Evolutionary conservation across 306 rosid species (phyloP), one percentile per base, ranked within the genome.

Genomic region (Prunus mume): DNA sequence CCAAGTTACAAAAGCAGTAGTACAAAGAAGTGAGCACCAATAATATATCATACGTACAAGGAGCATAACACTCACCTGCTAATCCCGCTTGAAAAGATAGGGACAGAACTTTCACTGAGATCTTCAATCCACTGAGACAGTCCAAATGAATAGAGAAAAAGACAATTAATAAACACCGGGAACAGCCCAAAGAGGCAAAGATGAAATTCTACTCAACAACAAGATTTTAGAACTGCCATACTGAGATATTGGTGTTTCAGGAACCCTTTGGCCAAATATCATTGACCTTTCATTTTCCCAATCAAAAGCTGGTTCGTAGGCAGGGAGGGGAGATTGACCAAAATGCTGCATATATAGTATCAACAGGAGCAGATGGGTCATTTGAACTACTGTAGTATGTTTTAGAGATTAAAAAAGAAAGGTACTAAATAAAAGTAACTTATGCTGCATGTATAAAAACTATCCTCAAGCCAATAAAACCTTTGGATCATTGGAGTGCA

Each of bases 271-370:
- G 32, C 99, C 97, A 86, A 91, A 93, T 88, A 91, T 95, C 92
- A 89, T 79, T 4, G 90, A 91, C 84, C 99, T 89, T 89, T 95
- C 99, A 76, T 92, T 90, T 85, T 95, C 99, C 99, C 99, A 95
- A 83, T 95, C 99, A 89, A 90, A 95, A 17, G 97, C 99, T 2
- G 97, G 99, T 76, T 92, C 97, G 72, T 95, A 95, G 41, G 97
- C 97, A 62, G 97, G 99, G 75, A 95, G 93, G 18, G 97, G 93
- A 67, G 97, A 95, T 46, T 84, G 91, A 87, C 90, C 92, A 84
- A 88, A 83, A 85, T 92, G 97, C 99, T 92, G 88, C 83, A 79
- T 68, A 78, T 75, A 61, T 4, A 61, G 19, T 57, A 64, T 32
- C 73, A 62, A 52, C 9, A 17, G 6, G 22, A 14, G 56, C 6